Percentiles rank a stretch among this genome's conserved stretches.
Conservation (phyloP, 2,329 filamentous ascomycete species). For the Colletotrichum melonis region DNA sequence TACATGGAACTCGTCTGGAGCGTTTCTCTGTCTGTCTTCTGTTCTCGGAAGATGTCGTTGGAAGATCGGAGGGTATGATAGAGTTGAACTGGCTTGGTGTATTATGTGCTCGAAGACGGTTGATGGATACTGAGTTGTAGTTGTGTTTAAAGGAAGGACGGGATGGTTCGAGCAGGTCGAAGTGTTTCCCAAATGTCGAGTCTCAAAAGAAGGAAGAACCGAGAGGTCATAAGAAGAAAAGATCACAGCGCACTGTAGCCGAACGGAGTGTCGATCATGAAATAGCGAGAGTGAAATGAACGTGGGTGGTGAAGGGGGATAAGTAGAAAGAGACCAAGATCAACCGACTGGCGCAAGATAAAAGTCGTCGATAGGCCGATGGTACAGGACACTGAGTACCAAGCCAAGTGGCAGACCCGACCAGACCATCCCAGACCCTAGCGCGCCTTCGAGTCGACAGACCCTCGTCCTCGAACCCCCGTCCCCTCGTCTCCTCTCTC, state of each 20-base stretch:
- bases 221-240: conserved; percentile 60
- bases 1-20: conserved; percentile 47
- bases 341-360: conserved; percentile 49
- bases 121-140: conserved; percentile 37
- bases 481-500: conserved; percentile 38
- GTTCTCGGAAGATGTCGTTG: conserved; percentile 30
- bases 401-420: conserved; percentile 22
- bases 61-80: conserved; percentile 41
- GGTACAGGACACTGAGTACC: conserved; percentile 33
- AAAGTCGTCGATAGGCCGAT: conserved; percentile 51
- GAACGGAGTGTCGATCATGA: conserved; percentile 61
- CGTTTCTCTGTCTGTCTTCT: conserved; percentile 28
- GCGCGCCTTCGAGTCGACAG: conserved; percentile 41
- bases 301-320: conserved; percentile 59
- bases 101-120: conserved; percentile 39
- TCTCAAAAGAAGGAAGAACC: conserved; percentile 62
- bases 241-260: conserved; percentile 56
- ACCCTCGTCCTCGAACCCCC: conserved; percentile 41
- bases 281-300: conserved; percentile 50
- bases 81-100: conserved; percentile 42
- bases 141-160: conserved; percentile 58
- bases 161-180: conserved; percentile 45
- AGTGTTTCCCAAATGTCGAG: conserved; percentile 57
- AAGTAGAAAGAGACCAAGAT: conserved; percentile 59
- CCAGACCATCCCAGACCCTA: conserved; percentile 39